A percentile compares a stretch with the other conserved stretches of the same genome.
These are phyloP conservation scores for Euphorbia schlechtendalii DNA, from an alignment of 441 rosid species.

Conservation along the genomic window DNA sequence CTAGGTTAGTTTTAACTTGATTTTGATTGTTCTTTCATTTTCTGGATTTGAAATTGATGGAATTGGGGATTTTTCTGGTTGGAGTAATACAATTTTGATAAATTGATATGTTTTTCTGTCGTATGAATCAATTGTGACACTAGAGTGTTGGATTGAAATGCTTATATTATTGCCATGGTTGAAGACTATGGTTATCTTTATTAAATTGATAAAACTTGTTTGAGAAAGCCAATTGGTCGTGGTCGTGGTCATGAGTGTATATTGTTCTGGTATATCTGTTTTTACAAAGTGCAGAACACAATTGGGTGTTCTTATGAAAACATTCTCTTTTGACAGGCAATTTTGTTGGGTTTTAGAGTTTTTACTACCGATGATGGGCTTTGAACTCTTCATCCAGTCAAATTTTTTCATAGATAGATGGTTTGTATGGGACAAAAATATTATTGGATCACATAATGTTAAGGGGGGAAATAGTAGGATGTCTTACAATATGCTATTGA, in stretches of 20 bases:
- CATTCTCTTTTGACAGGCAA: too few species aligned
- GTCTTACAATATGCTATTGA: not conserved
- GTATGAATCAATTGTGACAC: too few species aligned
- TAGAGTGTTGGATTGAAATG: not conserved
- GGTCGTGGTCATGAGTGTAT: too few species aligned
- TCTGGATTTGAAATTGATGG: not conserved
- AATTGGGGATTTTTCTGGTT: not conserved
- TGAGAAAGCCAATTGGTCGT: too few species aligned
- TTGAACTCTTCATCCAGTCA: too few species aligned
- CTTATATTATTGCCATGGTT: not conserved
- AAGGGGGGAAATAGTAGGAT: not conserved
- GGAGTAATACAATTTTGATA: not conserved
- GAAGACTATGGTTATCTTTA: not conserved
- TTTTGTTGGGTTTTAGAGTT: too few species aligned
- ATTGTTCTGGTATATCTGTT: too few species aligned
- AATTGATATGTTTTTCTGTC: too few species aligned
- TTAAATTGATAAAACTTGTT: not conserved
- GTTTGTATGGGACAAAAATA: not conserved
- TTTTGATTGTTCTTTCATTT: slow-evolving; percentile 2
- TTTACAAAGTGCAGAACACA: too few species aligned
- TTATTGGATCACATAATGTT: not conserved
- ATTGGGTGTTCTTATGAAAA: too few species aligned
- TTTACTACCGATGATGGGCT: too few species aligned
- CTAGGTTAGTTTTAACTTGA: slow-evolving; percentile 51
- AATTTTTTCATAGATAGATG: not conserved